phyloP scores from a whole-genome alignment of 106 monocot genomes.

The Dioscorea dumetorum region DNA sequence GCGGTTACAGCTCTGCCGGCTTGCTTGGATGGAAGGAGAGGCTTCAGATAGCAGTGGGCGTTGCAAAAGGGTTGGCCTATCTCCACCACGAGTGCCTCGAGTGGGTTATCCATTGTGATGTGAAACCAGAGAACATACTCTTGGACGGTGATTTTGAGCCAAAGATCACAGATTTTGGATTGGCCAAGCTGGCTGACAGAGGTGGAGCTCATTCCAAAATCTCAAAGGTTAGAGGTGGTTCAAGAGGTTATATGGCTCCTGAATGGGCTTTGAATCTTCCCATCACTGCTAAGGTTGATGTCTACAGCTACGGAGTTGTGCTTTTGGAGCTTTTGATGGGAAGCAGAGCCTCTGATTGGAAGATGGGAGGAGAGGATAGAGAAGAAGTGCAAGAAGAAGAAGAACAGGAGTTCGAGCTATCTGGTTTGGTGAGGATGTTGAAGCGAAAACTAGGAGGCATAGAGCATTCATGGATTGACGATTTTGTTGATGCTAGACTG shows the following conservation, averaged over 20 bases:
- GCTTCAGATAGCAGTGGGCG: conserved; percentile 4
- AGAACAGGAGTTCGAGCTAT: not conserved
- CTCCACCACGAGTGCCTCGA: conserved; percentile 29
- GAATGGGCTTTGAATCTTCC: conserved; percentile 11
- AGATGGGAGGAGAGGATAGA: not conserved
- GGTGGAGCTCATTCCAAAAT: not conserved
- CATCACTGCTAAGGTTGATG: conserved; percentile 19
- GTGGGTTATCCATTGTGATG: conserved; percentile 24
- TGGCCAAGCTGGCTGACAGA: conserved; percentile 14
- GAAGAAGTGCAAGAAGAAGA: not conserved
- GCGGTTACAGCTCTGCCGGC: not conserved
- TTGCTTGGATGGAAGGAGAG: conserved; percentile 5
- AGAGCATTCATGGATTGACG: not conserved
- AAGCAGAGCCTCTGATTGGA: conserved; percentile 2
- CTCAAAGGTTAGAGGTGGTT: conserved; percentile 2
- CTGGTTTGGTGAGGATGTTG: not conserved
- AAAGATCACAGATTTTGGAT: conserved; percentile 20
- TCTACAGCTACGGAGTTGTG: conserved; percentile 17
- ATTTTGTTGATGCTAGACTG: not conserved
- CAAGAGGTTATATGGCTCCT: conserved; percentile 22
- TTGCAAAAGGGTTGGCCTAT: conserved; percentile 25
- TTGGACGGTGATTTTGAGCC: conserved; percentile 12
- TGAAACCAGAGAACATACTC: conserved; percentile 17
- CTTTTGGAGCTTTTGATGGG: conserved; percentile 8
- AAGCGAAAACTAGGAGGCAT: not conserved